Conservation (phyloP, 257 asterid genomes). For the Scutellaria barbata region DNA sequence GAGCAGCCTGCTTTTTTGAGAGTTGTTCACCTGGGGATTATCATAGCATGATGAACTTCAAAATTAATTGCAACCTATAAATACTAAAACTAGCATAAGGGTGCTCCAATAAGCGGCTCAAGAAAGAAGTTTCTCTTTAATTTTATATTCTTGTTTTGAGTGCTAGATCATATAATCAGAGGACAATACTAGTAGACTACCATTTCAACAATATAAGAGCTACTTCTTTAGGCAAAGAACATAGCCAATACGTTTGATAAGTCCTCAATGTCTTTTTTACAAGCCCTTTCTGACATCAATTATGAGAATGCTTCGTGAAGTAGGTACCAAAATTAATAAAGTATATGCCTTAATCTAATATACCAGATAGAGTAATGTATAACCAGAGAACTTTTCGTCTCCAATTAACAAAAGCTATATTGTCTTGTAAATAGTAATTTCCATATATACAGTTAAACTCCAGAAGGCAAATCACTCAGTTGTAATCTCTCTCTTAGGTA, state of each 20-base stretch:
- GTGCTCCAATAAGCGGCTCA: constrained; percentile 11
- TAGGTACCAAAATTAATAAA: constrained; percentile 1
- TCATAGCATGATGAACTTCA: constrained; percentile 28
- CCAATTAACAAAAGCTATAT: constrained; percentile 20
- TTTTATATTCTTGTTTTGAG: neutral
- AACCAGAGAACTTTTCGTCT: constrained; percentile 5
- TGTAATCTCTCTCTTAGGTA: constrained; percentile 13
- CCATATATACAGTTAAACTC: constrained; percentile 8
- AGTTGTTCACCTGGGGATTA: constrained; percentile 86
- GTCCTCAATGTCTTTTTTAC: neutral
- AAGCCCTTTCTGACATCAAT: constrained; percentile 1
- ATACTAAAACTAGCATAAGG: constrained; percentile 25
- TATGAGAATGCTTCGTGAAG: constrained; percentile 26
- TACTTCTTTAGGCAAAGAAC: constrained; percentile 31
- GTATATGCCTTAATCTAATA: constrained; percentile 1
- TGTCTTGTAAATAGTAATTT: neutral
- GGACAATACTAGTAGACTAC: constrained; percentile 8
- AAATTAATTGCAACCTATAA: constrained; percentile 14
- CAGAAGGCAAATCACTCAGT: constrained; percentile 21
- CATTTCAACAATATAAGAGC: constrained; percentile 24
- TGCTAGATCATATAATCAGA: constrained; percentile 11
- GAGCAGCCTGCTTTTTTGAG: constrained; percentile 99
- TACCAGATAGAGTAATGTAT: constrained; percentile 6
- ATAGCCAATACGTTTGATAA: constrained; percentile 10
- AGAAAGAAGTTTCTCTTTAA: neutral